A percentile compares a stretch with the other conserved stretches of the same genome.
Conservation (phyloP, 2,329 filamentous ascomycete species). For the Neoarthrinium moseri region DNA sequence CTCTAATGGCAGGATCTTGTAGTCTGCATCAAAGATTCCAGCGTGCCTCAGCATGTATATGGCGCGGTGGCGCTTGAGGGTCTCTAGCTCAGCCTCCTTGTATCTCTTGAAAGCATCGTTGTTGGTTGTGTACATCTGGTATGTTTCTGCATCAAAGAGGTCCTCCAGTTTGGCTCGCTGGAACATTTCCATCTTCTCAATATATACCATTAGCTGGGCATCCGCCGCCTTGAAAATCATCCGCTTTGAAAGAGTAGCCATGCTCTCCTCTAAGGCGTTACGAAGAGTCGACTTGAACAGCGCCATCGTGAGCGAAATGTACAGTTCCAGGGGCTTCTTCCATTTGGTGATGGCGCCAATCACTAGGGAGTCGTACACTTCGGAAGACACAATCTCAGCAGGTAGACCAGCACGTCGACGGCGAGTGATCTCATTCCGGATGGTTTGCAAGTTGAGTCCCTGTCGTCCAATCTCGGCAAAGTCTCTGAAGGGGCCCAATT, state of each 20-base stretch:
- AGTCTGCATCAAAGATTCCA: conserved; percentile 32
- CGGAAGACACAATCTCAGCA: conserved; percentile 51
- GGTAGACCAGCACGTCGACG: conserved; percentile 58
- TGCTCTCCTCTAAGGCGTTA: conserved; percentile 43
- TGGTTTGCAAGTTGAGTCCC: conserved; percentile 46
- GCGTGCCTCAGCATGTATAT: conserved; percentile 45
- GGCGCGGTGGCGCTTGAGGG: conserved; percentile 47
- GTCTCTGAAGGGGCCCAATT: conserved; percentile 31
- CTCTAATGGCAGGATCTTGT: conserved; percentile 22
- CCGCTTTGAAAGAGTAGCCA: conserved; percentile 44
- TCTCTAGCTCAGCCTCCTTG: conserved; percentile 41
- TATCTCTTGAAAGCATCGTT: conserved; percentile 45
- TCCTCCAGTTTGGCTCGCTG: conserved; percentile 38
- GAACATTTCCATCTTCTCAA: conserved; percentile 35
- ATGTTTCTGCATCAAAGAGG: conserved; percentile 51
- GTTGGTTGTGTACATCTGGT: conserved; percentile 59
- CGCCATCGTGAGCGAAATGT: conserved; percentile 45
- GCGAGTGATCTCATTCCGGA: conserved; percentile 52
- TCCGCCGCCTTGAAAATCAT: conserved; percentile 49
- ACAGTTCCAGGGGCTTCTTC: conserved; percentile 49
- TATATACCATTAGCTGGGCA: conserved; percentile 41
- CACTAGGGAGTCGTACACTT: conserved; percentile 59
- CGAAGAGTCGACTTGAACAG: conserved; percentile 47
- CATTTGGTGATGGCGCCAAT: conserved; percentile 58
- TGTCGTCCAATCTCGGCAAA: conserved; percentile 38